phyloP scores from a whole-genome alignment of 1,139 yeast species.

The Blastobotrys persicus region DNA sequence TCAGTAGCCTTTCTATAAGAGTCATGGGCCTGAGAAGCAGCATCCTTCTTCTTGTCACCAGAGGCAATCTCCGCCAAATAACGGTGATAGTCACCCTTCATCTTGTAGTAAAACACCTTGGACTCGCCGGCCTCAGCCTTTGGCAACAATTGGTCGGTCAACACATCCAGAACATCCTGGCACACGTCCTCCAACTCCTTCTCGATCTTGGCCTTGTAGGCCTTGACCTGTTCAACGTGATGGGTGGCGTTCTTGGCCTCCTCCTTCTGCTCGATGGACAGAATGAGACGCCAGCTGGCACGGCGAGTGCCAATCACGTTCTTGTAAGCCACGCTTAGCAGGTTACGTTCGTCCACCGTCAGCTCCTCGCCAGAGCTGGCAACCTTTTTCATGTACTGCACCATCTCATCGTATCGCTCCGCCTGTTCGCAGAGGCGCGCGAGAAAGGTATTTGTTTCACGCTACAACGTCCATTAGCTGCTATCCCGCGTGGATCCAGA shows the following conservation, averaged over 20 bases:
- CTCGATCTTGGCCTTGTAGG: slow-evolving; percentile 95
- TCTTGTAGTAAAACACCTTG: slow-evolving; percentile 96
- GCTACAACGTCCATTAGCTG: slow-evolving; percentile 45
- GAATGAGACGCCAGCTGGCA: slow-evolving; percentile 99
- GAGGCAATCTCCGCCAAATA: slow-evolving; percentile 96
- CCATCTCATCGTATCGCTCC: slow-evolving; percentile 99
- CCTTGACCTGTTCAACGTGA: slow-evolving; percentile 88
- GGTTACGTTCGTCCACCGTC: slow-evolving; percentile 96
- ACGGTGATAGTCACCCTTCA: slow-evolving; percentile 99
- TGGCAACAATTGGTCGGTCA: slow-evolving; percentile 86
- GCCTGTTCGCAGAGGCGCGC: slow-evolving; percentile 99
- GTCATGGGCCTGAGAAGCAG: slow-evolving; percentile 91
- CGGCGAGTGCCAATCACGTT: slow-evolving; percentile 99
- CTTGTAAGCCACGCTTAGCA: slow-evolving; percentile 95
- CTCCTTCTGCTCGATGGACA: slow-evolving; percentile 98
- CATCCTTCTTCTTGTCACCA: slow-evolving; percentile 89
- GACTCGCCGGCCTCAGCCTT: slow-evolving; percentile 97
- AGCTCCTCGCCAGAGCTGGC: slow-evolving; percentile 95
- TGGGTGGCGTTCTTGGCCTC: slow-evolving; percentile 83
- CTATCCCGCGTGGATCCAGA: no score
- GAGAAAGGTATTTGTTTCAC: slow-evolving; percentile 95
- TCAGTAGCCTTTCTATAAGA: slow-evolving; percentile 96
- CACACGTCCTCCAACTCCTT: slow-evolving; percentile 91
- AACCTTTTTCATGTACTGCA: slow-evolving; percentile 95
- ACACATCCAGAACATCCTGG: slow-evolving; percentile 86